Conservation (phyloP, 2,329 filamentous ascomycete species). For the Alternaria novae-zelandiae region DNA sequence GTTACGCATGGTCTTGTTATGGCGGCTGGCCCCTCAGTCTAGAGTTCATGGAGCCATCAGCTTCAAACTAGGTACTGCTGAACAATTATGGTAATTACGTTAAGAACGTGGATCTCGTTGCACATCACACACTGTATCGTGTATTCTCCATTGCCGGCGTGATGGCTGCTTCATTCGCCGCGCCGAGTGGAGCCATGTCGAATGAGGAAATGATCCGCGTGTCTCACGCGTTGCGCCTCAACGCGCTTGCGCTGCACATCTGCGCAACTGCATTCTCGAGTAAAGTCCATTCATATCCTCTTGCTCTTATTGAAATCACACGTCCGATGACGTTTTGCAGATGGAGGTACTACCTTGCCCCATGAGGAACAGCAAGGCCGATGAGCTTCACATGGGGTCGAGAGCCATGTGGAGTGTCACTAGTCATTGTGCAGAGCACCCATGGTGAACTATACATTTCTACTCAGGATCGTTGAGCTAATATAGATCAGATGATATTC, state of each 20-base stretch:
- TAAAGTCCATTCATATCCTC: neutral
- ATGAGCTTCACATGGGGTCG: neutral
- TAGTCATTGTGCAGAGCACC: neutral
- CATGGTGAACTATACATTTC: neutral
- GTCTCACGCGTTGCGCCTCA: neutral
- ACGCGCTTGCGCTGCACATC: neutral
- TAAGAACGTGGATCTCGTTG: neutral
- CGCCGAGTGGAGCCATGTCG: neutral
- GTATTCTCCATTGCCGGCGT: neutral
- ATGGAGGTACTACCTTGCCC: neutral
- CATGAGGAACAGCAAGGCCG: neutral
- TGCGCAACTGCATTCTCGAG: neutral
- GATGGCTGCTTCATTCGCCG: neutral
- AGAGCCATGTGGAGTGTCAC: neutral
- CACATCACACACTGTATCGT: neutral
- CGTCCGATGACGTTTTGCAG: neutral
- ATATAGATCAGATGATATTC: neutral
- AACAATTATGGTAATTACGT: neutral
- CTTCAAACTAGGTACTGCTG: neutral
- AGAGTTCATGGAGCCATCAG: neutral
- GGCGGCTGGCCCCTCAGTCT: neutral
- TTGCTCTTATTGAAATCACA: neutral
- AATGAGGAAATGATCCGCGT: neutral
- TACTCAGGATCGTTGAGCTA: neutral
- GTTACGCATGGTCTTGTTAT: neutral